Conservation (phyloP, 306 rosid genomes). For the Vigna hirtella region DNA sequence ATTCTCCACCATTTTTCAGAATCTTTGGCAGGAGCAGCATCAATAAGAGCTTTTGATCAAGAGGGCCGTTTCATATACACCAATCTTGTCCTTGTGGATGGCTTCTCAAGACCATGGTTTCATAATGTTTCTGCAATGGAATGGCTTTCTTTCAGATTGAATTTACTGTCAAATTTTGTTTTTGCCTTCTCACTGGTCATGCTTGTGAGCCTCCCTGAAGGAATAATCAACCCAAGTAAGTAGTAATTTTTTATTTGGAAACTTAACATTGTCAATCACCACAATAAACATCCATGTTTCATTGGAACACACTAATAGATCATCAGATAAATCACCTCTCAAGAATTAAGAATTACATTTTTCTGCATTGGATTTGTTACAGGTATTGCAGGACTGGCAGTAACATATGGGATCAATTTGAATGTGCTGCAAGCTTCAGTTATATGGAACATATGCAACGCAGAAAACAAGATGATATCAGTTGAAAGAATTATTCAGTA, state of each 20-base stretch:
- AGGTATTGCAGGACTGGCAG: constrained; percentile 98
- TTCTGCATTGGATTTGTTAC: constrained; percentile 42
- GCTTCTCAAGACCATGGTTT: constrained; percentile 92
- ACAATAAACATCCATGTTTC: background rate
- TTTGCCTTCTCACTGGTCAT: constrained; percentile 86
- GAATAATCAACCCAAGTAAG: constrained; percentile 93
- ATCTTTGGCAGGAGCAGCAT: constrained; percentile 86
- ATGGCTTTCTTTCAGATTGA: constrained; percentile 94
- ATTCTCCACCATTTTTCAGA: constrained; percentile 94
- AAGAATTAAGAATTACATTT: constrained; percentile 3
- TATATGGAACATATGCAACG: constrained; percentile 96
- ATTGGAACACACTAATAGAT: background rate
- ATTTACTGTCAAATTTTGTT: constrained; percentile 87
- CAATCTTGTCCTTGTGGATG: constrained; percentile 76
- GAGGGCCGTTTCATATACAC: constrained; percentile 68
- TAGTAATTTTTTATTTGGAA: constrained; percentile 26
- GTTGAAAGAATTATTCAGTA: constrained; percentile 94
- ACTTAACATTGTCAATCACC: background rate
- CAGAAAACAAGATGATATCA: constrained; percentile 96
- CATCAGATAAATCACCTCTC: background rate
- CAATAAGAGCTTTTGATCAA: constrained; percentile 92
- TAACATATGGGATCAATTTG: constrained; percentile 92
- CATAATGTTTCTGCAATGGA: constrained; percentile 95
- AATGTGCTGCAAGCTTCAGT: constrained; percentile 87
- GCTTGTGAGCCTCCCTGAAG: constrained; percentile 90